Conservation (phyloP, 2,329 filamentous ascomycete genomes). For the Sporothrix pallida region DNA sequence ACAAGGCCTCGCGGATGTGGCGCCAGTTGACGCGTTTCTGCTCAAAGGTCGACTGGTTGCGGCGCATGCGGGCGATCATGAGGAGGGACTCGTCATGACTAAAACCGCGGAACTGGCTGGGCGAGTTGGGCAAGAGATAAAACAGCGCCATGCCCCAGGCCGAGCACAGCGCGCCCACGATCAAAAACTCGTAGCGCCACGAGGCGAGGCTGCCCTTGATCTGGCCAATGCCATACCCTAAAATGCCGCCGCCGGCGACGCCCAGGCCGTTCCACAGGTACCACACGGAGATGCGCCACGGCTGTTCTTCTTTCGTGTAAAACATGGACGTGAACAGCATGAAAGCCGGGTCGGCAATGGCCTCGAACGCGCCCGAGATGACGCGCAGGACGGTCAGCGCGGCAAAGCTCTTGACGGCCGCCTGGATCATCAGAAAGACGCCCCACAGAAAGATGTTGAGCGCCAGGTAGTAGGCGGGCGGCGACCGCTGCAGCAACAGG, state of each 20-base stretch:
- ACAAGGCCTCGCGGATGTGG: neutral
- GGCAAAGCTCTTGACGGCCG: neutral
- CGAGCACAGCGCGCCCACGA: neutral
- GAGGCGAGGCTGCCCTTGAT: neutral
- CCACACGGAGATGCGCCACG: neutral
- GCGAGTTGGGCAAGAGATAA: neutral
- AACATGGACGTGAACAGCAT: constrained; percentile 15
- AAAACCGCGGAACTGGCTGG: neutral
- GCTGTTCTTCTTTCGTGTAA: neutral
- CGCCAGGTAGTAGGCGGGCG: neutral
- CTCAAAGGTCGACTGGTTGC: constrained; percentile 1
- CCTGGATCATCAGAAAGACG: constrained; percentile 9
- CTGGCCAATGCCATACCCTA: constrained; percentile 9
- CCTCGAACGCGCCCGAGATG: neutral
- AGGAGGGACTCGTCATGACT: neutral
- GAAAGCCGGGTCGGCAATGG: constrained; percentile 2
- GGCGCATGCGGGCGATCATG: neutral
- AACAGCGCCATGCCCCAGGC: neutral
- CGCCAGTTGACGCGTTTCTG: neutral
- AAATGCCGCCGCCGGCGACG: neutral
- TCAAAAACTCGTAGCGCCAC: constrained; percentile 18
- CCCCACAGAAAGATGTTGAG: constrained; percentile 15
- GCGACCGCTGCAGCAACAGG: neutral
- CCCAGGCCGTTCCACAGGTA: neutral
- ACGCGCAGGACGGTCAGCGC: neutral